Evolutionary conservation across 352 stramenopile genomes (phyloP).

Genomic region (Blastocystis sp.): DNA sequence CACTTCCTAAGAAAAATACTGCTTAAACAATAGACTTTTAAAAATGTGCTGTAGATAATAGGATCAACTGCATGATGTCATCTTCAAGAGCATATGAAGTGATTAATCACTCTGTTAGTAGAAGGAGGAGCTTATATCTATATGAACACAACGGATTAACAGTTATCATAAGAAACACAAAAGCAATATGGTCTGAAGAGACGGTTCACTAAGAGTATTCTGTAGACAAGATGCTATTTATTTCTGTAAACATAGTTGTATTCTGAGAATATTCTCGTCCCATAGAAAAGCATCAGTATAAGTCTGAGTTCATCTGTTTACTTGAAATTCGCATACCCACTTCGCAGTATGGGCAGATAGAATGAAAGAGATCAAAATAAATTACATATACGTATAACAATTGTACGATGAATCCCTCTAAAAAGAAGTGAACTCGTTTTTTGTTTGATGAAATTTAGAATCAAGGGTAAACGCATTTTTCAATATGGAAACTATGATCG

Average conservation of each 20-base stretch:
- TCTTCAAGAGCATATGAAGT: not conserved
- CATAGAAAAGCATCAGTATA: too few relatives aligned
- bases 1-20: not conserved
- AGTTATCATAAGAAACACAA: not conserved
- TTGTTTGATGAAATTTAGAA: not conserved
- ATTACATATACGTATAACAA: too few relatives aligned
- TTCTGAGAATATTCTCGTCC: too few relatives aligned
- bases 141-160: not conserved
- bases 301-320: too few relatives aligned
- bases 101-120: not conserved
- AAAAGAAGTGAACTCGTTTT: not conserved
- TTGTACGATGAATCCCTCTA: not conserved
- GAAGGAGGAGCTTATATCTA: not conserved
- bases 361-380: too few relatives aligned
- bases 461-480: slow-evolving; percentile 26
- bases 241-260: too few relatives aligned
- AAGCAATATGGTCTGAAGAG: not conserved
- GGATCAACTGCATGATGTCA: not conserved
- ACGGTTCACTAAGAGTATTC: too few relatives aligned
- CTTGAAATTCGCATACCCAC: too few relatives aligned
- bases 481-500: slow-evolving; percentile 41
- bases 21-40: not conserved
- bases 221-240: too few relatives aligned
- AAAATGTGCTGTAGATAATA: not conserved
- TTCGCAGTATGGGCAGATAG: too few relatives aligned